phyloP scores from a whole-genome alignment of 257 asterid species.

The Solanum boliviense region DNA sequence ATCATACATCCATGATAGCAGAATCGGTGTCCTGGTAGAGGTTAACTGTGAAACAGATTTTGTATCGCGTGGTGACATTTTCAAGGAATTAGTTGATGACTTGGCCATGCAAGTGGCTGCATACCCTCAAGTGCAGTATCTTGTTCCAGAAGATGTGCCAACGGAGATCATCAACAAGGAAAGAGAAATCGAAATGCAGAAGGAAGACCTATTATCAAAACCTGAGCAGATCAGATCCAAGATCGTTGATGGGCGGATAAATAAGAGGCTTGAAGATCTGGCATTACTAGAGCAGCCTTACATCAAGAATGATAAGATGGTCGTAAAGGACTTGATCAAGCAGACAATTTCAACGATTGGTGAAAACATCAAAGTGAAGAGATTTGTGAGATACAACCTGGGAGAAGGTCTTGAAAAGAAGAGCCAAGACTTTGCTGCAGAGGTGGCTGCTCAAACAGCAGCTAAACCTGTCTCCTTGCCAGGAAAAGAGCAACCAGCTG shows the following conservation, averaged over 20 bases:
- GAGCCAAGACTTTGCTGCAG: slow-evolving; percentile 92
- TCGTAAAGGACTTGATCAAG: slow-evolving; percentile 89
- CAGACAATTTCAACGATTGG: slow-evolving; percentile 87
- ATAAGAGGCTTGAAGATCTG: slow-evolving; percentile 77
- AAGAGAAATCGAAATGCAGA: slow-evolving; percentile 84
- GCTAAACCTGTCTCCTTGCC: slow-evolving; percentile 43
- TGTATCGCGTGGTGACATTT: slow-evolving; percentile 92
- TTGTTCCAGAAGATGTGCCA: slow-evolving; percentile 68
- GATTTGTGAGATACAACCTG: slow-evolving; percentile 74
- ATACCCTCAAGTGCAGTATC: slow-evolving; percentile 82
- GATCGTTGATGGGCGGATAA: slow-evolving; percentile 88
- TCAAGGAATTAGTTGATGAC: slow-evolving; percentile 78
- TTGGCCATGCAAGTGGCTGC: slow-evolving; percentile 99
- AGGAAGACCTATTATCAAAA: slow-evolving; percentile 75
- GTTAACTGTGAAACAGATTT: slow-evolving; percentile 96
- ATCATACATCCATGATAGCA: slow-evolving; percentile 82
- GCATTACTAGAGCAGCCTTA: slow-evolving; percentile 87
- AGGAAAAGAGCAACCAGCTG: slow-evolving; percentile 39
- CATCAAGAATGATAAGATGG: slow-evolving; percentile 79
- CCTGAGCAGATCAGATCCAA: slow-evolving; percentile 88
- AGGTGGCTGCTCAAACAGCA: slow-evolving; percentile 96
- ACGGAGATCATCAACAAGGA: slow-evolving; percentile 63
- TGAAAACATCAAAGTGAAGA: slow-evolving; percentile 81
- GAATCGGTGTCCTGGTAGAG: slow-evolving; percentile 88
- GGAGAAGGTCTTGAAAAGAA: slow-evolving; percentile 98